Conservation (phyloP, 2,329 filamentous ascomycete species). For the Verticillium albo-atrum region DNA sequence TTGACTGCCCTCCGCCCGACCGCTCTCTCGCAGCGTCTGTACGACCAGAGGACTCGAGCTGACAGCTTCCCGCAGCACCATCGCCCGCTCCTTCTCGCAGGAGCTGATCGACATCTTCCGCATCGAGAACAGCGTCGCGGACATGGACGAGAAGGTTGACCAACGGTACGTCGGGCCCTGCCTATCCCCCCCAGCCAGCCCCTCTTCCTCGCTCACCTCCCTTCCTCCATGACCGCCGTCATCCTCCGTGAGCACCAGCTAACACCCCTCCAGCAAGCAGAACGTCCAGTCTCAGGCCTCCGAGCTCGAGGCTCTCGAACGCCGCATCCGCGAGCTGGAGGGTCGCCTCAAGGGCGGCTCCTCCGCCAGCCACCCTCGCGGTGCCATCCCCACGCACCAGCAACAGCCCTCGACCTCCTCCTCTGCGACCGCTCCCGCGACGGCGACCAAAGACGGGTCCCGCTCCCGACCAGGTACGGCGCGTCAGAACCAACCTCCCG, state of each 20-base stretch:
- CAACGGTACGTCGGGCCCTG: slow-evolving; percentile 63
- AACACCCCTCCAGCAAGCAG: slow-evolving; percentile 61
- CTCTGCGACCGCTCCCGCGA: slow-evolving; percentile 16
- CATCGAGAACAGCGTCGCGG: slow-evolving; percentile 72
- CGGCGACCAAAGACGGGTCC: slow-evolving; percentile 17
- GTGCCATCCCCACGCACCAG: slow-evolving; percentile 10
- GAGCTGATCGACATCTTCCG: slow-evolving; percentile 88
- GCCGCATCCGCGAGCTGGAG: slow-evolving; percentile 79
- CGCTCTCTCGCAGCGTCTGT: slow-evolving; percentile 34
- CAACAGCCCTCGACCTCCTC: background rate
- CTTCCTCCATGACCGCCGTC: background rate
- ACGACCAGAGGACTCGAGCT: background rate
- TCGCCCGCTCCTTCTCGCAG: slow-evolving; percentile 81
- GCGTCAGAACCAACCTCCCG: slow-evolving; percentile 42
- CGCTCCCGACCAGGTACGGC: slow-evolving; percentile 51
- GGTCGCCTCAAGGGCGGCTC: slow-evolving; percentile 55
- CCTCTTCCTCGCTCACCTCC: background rate
- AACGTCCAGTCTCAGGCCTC: slow-evolving; percentile 67
- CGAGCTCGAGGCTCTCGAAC: slow-evolving; percentile 83
- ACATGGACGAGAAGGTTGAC: slow-evolving; percentile 70
- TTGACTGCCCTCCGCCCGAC: slow-evolving; percentile 33
- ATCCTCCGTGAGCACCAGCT: slow-evolving; percentile 4
- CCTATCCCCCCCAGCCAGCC: background rate
- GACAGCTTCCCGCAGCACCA: slow-evolving; percentile 53
- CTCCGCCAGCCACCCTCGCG: slow-evolving; percentile 12